Conservation (phyloP, 331 rosid species). For the Rosa hybrid region DNA sequence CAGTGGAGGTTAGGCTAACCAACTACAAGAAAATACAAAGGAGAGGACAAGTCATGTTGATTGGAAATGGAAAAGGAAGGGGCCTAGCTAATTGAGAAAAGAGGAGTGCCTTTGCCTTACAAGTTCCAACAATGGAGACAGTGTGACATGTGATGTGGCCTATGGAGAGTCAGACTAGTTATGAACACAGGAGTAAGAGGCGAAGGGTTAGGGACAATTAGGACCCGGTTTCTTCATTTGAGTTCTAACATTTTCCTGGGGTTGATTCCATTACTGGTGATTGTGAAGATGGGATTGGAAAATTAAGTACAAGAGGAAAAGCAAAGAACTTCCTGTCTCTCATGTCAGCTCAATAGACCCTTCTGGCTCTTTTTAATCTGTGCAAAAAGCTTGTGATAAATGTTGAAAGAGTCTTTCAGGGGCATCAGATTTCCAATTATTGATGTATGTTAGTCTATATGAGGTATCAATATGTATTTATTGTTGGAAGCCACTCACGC, state of each 20-base stretch:
- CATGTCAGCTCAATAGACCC: not conserved
- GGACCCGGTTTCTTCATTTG: constrained; percentile 12
- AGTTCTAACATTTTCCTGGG: not conserved
- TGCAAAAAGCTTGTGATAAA: not conserved
- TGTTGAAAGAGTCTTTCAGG: not conserved
- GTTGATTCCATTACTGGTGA: constrained; percentile 10
- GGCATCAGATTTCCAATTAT: not conserved
- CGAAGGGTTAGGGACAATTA: not conserved
- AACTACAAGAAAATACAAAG: not conserved
- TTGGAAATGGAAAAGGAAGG: not conserved
- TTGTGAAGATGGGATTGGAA: not conserved
- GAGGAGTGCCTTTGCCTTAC: not conserved
- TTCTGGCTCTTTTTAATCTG: not conserved
- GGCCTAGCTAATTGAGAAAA: not conserved
- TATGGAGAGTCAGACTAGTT: not conserved
- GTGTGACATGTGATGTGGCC: constrained; percentile 15
- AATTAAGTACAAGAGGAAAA: not conserved
- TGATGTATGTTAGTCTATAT: not conserved
- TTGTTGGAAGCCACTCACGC: not conserved
- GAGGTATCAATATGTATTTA: not conserved
- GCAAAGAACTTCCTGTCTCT: not conserved
- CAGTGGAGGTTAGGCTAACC: not conserved
- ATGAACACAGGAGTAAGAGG: not conserved
- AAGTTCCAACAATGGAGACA: constrained; percentile 2
- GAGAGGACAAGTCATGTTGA: constrained; percentile 4